Evolutionary conservation across 768 basidiomycete species (phyloP).

Genomic region (Termitomyces sp.): DNA sequence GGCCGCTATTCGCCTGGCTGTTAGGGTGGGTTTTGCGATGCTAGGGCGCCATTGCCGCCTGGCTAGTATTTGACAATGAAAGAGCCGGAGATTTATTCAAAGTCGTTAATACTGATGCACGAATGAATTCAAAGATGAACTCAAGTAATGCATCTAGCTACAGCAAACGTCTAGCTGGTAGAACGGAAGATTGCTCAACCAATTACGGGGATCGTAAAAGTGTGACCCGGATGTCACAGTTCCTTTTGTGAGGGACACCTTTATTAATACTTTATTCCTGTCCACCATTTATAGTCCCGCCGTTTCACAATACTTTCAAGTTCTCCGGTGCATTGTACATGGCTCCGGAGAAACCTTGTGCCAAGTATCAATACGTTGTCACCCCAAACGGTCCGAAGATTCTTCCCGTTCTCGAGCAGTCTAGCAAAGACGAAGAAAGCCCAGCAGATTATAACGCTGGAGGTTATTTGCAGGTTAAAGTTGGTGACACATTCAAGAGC

Average conservation of each 20-base stretch:
- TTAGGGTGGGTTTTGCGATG: slow-evolving; percentile 18
- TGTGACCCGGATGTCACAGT: slow-evolving; percentile 14
- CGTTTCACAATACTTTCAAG: slow-evolving; percentile 5
- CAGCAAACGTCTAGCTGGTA: not conserved
- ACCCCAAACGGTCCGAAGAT: slow-evolving; percentile 65
- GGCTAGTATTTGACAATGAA: slow-evolving; percentile 17
- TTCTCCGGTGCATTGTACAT: slow-evolving; percentile 33
- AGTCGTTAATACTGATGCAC: not conserved
- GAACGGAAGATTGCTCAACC: not conserved
- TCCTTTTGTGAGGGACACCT: slow-evolving; percentile 11
- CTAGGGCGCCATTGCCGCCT: slow-evolving; percentile 15
- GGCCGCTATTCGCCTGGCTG: slow-evolving; percentile 11
- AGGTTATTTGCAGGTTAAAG: slow-evolving; percentile 76
- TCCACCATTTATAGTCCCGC: not conserved
- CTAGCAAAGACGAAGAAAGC: slow-evolving; percentile 74
- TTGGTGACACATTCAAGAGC: slow-evolving; percentile 79
- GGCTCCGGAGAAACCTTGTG: slow-evolving; percentile 63
- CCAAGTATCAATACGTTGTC: slow-evolving; percentile 74
- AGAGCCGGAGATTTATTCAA: slow-evolving; percentile 17
- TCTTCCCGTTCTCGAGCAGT: slow-evolving; percentile 60
- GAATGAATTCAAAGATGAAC: not conserved
- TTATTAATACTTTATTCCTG: not conserved
- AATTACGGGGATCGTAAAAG: not conserved
- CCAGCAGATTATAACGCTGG: slow-evolving; percentile 81
- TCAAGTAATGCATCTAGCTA: not conserved